Evolutionary conservation across 179 eudicot genomes (phyloP).

Genomic region (Spergularia azorica): DNA sequence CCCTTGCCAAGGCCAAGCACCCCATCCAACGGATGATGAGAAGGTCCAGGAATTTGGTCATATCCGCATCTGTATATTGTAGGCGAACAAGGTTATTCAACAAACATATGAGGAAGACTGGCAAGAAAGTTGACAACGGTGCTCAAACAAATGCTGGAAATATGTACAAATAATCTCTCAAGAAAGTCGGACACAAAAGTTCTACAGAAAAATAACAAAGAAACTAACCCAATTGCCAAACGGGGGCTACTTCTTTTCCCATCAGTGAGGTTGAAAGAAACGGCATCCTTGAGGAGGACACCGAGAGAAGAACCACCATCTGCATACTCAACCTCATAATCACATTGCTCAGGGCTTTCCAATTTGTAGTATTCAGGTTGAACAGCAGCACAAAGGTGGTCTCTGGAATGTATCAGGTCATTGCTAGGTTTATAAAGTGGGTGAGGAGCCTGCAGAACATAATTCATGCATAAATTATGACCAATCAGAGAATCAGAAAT

Average conservation of each 20-base stretch:
- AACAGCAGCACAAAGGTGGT: constrained; percentile 65
- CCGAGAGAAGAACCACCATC: constrained; percentile 90
- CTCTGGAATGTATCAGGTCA: constrained; percentile 49
- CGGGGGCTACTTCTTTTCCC: constrained; percentile 51
- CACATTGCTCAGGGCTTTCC: constrained; percentile 78
- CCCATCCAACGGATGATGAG: constrained; percentile 74
- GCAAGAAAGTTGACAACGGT: not conserved
- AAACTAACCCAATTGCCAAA: constrained; percentile 69
- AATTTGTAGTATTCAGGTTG: constrained; percentile 48
- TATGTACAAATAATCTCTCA: too few relatives aligned
- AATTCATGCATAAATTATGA: not conserved
- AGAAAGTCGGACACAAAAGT: too few relatives aligned
- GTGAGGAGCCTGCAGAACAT: constrained; percentile 44
- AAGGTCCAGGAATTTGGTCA: constrained; percentile 63
- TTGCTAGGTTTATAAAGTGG: constrained; percentile 70
- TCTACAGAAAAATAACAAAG: too few relatives aligned
- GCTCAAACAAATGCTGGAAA: not conserved
- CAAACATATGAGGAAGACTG: not conserved
- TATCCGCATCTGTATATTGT: constrained; percentile 78
- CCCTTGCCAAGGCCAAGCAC: constrained; percentile 88
- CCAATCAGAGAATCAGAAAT: not conserved
- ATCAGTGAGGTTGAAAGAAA: constrained; percentile 58
- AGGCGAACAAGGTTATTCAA: not conserved
- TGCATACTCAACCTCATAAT: constrained; percentile 81
- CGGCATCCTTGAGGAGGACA: constrained; percentile 62